A percentile compares a stretch with the other conserved stretches of the same genome.
phyloP scores from a whole-genome alignment of 2,329 filamentous ascomycete species.

The Nectriaceae sp. region DNA sequence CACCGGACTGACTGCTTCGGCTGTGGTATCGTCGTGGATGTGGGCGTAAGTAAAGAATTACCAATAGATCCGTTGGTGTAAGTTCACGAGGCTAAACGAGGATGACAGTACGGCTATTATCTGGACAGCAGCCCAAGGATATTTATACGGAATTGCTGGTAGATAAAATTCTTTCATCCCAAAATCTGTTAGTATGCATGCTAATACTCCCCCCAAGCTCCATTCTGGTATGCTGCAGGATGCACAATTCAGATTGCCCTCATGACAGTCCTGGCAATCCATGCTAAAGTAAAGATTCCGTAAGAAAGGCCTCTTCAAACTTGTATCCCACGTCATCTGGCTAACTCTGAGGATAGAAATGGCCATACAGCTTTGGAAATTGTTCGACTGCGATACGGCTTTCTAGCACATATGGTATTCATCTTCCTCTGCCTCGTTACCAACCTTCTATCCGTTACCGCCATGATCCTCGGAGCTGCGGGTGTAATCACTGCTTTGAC shows the following conservation, averaged over 20 bases:
- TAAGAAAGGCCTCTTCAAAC: too few species aligned
- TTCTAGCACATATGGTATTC: slow-evolving; percentile 10
- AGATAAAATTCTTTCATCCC: background rate
- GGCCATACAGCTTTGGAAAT: slow-evolving; percentile 10
- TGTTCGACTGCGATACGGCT: slow-evolving; percentile 9
- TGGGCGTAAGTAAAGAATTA: slow-evolving; percentile 8
- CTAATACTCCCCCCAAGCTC: too few species aligned
- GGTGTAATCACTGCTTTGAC: slow-evolving; percentile 12
- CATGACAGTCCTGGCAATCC: slow-evolving; percentile 11
- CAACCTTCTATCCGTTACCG: slow-evolving; percentile 6
- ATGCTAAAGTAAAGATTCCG: slow-evolving; percentile 13
- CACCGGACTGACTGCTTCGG: slow-evolving; percentile 9
- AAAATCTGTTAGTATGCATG: background rate
- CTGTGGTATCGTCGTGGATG: slow-evolving; percentile 9
- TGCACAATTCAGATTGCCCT: slow-evolving; percentile 12
- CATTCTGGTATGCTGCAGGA: slow-evolving; percentile 12
- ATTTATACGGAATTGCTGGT: slow-evolving; percentile 9
- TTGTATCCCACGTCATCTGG: too few species aligned
- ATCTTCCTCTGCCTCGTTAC: slow-evolving; percentile 10
- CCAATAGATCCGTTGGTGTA: background rate
- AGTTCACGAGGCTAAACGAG: background rate
- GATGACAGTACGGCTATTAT: slow-evolving; percentile 7
- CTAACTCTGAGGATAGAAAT: background rate
- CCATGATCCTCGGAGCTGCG: slow-evolving; percentile 12
- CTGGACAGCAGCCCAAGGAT: slow-evolving; percentile 10